A percentile compares a stretch with the other conserved stretches of the same genome.
phyloP scores from a whole-genome alignment of 2,329 filamentous ascomycete genomes.

The Epicoccum sorghinum region DNA sequence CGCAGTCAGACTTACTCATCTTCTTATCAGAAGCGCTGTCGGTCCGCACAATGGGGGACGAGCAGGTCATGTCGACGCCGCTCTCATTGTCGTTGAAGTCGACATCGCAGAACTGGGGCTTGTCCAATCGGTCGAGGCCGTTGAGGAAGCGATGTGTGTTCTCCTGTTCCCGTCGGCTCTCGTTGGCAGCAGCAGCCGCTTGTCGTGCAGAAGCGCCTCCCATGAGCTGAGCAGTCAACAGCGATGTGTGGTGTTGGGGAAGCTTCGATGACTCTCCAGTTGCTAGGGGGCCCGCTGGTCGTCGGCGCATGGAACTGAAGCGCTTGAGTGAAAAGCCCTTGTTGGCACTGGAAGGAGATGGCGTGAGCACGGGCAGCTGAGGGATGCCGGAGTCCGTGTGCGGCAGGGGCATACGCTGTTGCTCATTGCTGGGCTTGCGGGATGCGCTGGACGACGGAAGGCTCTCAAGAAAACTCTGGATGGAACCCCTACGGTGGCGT shows the following conservation, averaged over 20 bases:
- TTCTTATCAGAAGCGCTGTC: conserved; percentile 43
- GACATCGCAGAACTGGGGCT: conserved; percentile 20
- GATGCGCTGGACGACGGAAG: conserved; percentile 22
- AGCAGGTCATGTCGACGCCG: conserved; percentile 47
- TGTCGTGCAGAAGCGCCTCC: conserved; percentile 42
- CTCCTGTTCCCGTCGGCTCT: conserved; percentile 39
- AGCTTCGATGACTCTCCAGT: conserved; percentile 21
- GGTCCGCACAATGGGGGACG: conserved; percentile 39
- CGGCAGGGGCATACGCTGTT: conserved; percentile 32
- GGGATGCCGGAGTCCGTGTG: conserved; percentile 45
- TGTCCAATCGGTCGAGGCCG: conserved; percentile 27
- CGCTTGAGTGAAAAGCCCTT: conserved; percentile 38
- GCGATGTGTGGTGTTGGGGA: conserved; percentile 8
- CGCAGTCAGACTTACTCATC: conserved; percentile 36
- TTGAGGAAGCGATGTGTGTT: conserved; percentile 42
- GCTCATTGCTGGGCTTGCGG: conserved; percentile 30
- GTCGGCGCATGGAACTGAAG: conserved; percentile 40
- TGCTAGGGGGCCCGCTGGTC: conserved; percentile 23
- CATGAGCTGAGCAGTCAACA: conserved; percentile 22
- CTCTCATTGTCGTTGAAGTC: conserved; percentile 47
- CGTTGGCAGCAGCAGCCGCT: conserved; percentile 45
- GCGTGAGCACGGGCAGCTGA: conserved; percentile 21
- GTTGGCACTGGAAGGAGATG: conserved; percentile 13
- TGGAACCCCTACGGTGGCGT: conserved; percentile 36
- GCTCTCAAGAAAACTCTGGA: conserved; percentile 35